Evolutionary conservation across 2,329 filamentous ascomycete genomes (phyloP), one percentile per base, ranked within the genome.

Genomic region (Ophioceras dolichostomum): DNA sequence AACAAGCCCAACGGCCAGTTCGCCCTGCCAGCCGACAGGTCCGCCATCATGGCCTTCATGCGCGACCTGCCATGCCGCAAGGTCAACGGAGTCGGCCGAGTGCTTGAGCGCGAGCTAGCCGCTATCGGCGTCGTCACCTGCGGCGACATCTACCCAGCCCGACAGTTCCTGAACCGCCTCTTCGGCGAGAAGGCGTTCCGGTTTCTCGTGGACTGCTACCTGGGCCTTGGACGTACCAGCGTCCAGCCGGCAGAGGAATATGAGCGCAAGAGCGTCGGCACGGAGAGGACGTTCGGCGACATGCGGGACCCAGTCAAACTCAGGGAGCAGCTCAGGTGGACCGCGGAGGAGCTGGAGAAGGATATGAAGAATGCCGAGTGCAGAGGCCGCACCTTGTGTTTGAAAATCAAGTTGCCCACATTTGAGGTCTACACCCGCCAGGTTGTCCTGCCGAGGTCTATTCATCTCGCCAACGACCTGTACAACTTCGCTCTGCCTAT

Each of bases 1-100:
- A 95, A 96, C 58, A 98, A 98, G 53, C 91, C 91, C 0, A 94
- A 98, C 48, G 91, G 91, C 0, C 91, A 96, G 52, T 96, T 82
- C 48, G 61, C 73, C 9, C 64, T 96, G 2, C 70, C 80, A 0
- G 83, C 70, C 37, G 79, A 94, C 29, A 71, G 88, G 9, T 60
- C 64, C 19, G 69, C 75, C 1, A 86, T 98, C 41, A 77, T 96
- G 72, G 62, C 69, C 0, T 96, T 95, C 52, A 94, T 96, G 82
- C 69, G 71, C 10, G 71, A 79, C 21, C 64, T 98, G 18, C 80
- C 88, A 0, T 87, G 86, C 1, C 73, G 91, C 24, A 95, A 95
- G 53, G 83, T 96, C 31, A 95, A 95, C 46, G 91, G 91, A 1
- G 74, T 98, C n/a, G 91, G 91, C 0, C 75, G 91, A 17, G 91